Conservation (phyloP, 1,284 basidiomycete species). For the Tremellales sp. region DNA sequence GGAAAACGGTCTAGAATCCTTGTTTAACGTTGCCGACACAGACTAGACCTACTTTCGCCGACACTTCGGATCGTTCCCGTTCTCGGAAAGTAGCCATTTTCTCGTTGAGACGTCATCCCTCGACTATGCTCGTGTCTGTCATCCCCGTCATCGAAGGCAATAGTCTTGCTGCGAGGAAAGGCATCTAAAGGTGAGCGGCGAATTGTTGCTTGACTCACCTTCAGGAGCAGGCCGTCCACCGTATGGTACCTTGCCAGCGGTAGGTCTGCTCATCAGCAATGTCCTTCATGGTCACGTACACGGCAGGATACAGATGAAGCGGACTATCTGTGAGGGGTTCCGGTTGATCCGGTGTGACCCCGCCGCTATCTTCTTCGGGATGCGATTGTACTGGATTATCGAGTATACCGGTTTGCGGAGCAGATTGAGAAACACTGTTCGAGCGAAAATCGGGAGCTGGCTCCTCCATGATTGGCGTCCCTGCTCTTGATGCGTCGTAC, state of each 20-base stretch:
- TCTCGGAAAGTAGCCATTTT: constrained; percentile 34
- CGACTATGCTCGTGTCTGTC: constrained; percentile 24
- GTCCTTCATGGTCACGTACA: constrained; percentile 1
- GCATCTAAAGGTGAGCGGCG: constrained; percentile 23
- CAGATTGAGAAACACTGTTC: too few species aligned
- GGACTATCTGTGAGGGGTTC: not conserved
- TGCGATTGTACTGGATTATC: too few species aligned
- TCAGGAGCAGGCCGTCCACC: constrained; percentile 27
- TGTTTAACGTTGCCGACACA: constrained; percentile 1
- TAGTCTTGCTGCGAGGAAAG: constrained; percentile 56
- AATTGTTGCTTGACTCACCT: constrained; percentile 11
- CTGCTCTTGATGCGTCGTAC: constrained; percentile 32
- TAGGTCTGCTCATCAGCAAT: constrained; percentile 6
- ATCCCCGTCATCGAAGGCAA: constrained; percentile 54
- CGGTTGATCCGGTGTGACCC: too few species aligned
- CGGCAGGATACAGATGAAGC: constrained; percentile 5
- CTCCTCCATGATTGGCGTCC: too few species aligned
- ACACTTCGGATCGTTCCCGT: constrained; percentile 38
- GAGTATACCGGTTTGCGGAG: too few species aligned
- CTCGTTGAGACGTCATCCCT: constrained; percentile 25
- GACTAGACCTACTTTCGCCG: constrained; percentile 14
- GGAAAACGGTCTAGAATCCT: constrained; percentile 18
- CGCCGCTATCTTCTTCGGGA: too few species aligned
- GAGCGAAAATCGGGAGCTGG: too few species aligned
- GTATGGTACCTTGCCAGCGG: constrained; percentile 23